Evolutionary conservation across 192 early-diverging fungal species (phyloP).

Genomic region (Podochytrium sp.): DNA sequence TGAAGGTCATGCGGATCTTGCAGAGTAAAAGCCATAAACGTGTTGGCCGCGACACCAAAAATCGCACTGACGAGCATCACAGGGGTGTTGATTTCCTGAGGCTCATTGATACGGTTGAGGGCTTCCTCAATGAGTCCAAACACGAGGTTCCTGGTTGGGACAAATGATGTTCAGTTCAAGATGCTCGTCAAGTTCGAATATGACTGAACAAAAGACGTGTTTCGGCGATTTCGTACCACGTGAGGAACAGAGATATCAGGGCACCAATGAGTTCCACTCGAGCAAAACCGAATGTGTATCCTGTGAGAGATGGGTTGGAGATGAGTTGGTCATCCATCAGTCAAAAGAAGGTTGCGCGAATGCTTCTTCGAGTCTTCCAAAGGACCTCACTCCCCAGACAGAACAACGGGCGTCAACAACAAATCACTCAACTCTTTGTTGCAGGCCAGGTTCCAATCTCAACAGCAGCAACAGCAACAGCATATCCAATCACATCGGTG

Average conservation of each 20-base stretch:
- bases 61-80: constrained; percentile 69
- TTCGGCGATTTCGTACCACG: constrained; percentile 65
- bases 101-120: constrained; percentile 60
- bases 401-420: no score
- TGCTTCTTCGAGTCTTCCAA: no score
- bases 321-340: background rate
- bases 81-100: constrained; percentile 63
- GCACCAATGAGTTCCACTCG: constrained; percentile 79
- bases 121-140: constrained; percentile 66
- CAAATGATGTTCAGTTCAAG: background rate
- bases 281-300: constrained; percentile 67
- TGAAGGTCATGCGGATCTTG: constrained; percentile 13
- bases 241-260: constrained; percentile 68
- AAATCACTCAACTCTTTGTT: background rate
- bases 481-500: constrained; percentile 68
- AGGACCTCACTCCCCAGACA: no score
- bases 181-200: background rate
- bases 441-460: constrained; percentile 26
- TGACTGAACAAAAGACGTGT: background rate
- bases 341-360: background rate
- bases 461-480: constrained; percentile 7
- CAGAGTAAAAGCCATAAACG: constrained; percentile 49
- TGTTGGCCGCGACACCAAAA: constrained; percentile 70
- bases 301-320: background rate
- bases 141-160: constrained; percentile 1